phyloP scores from a whole-genome alignment of 768 basidiomycete genomes.

The Lentinula boryana region DNA sequence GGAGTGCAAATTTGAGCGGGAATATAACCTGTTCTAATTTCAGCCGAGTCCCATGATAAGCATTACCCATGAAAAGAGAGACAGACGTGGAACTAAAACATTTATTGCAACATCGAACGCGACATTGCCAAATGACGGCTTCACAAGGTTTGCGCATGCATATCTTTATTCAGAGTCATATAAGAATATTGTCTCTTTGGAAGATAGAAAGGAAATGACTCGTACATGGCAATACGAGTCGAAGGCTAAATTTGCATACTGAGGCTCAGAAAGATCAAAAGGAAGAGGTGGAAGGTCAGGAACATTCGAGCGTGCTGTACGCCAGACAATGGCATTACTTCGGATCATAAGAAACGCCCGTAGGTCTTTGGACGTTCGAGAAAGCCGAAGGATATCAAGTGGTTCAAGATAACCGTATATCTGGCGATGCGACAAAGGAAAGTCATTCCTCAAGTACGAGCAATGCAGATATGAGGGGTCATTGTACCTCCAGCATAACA shows the following conservation, averaged over 20 bases:
- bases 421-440: constrained; percentile 15
- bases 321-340: constrained; percentile 25
- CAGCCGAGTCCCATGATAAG: background rate
- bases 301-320: constrained; percentile 23
- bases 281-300: constrained; percentile 36
- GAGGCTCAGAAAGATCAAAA: constrained; percentile 34
- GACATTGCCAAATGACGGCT: constrained; percentile 29
- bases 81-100: constrained; percentile 28
- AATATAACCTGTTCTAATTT: background rate
- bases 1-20: constrained; percentile 1
- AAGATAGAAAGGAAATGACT: background rate
- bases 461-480: background rate
- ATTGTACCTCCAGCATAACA: constrained; percentile 8
- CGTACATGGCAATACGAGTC: constrained; percentile 37
- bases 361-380: constrained; percentile 28
- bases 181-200: background rate
- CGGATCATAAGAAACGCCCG: constrained; percentile 18
- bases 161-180: constrained; percentile 18
- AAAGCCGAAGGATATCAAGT: constrained; percentile 30
- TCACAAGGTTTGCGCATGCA: constrained; percentile 24
- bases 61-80: background rate
- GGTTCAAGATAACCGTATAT: constrained; percentile 29
- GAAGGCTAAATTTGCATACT: constrained; percentile 41
- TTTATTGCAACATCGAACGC: constrained; percentile 28
- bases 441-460: background rate